phyloP scores from a whole-genome alignment of 1,284 basidiomycete genomes.

The Cutaneotrichosporon sp. region DNA sequence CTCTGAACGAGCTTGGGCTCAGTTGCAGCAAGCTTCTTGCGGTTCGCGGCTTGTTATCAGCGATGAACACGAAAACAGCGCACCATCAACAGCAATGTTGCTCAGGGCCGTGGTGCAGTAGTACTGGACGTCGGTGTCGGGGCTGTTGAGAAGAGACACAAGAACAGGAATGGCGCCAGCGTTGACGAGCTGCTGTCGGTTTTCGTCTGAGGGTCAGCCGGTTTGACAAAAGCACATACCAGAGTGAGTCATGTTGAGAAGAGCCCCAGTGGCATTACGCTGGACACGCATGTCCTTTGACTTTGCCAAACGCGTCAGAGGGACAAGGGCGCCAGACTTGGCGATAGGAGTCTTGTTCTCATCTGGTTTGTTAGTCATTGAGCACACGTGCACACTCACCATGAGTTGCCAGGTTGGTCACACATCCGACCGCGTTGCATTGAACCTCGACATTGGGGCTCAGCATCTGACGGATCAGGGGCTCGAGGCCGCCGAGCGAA shows the following conservation, averaged over 20 bases:
- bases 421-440: constrained; percentile 99
- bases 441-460: constrained; percentile 99
- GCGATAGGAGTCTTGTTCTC: constrained; percentile 99
- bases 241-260: constrained; percentile 99
- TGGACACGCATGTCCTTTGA: constrained; percentile 99
- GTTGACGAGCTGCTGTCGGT: constrained; percentile 96
- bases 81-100: constrained; percentile 96
- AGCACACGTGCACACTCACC: constrained; percentile 59
- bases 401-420: constrained; percentile 98
- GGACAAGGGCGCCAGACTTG: constrained; percentile 95
- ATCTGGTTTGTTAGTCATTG: constrained; percentile 56
- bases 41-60: constrained; percentile 65
- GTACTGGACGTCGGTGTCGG: constrained; percentile 98
- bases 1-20: constrained; percentile 95
- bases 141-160: constrained; percentile 90
- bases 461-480: constrained; percentile 94
- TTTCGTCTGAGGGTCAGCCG: constrained; percentile 71
- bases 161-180: constrained; percentile 98
- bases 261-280: constrained; percentile 94
- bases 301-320: constrained; percentile 90
- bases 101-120: constrained; percentile 98
- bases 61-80: constrained; percentile 27
- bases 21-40: constrained; percentile 91
- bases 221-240: constrained; percentile 57
- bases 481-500: constrained; percentile 95